A percentile compares a stretch with the other conserved stretches of the same genome.
Evolutionary conservation across 176 grass and related monocot species (phyloP).

Genomic region (Hordeum vulgare): MorexV3_pseudomolecules_assembly NC_058522.1:84087477-84087976

Average conservation of each 20-base stretch:
- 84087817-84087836: background rate
- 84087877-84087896: conserved; percentile 1
- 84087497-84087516: background rate
- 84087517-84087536: background rate
- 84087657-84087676: conserved; percentile 5
- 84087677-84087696: background rate
- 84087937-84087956: background rate
- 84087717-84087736: background rate
- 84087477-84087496: conserved; percentile 21
- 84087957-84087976: background rate
- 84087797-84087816: background rate
- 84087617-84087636: conserved; percentile 28
- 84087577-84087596: background rate
- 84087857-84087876: background rate
- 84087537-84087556: background rate
- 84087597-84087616: conserved; percentile 10
- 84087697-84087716: background rate
- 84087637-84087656: background rate
- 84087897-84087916: background rate
- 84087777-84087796: background rate
- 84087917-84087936: background rate
- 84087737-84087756: background rate
- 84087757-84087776: background rate
- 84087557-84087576: background rate
- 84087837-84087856: background rate